phyloP scores from a whole-genome alignment of 2,329 filamentous ascomycete genomes.

The Ophiocordyceps australis region DNA sequence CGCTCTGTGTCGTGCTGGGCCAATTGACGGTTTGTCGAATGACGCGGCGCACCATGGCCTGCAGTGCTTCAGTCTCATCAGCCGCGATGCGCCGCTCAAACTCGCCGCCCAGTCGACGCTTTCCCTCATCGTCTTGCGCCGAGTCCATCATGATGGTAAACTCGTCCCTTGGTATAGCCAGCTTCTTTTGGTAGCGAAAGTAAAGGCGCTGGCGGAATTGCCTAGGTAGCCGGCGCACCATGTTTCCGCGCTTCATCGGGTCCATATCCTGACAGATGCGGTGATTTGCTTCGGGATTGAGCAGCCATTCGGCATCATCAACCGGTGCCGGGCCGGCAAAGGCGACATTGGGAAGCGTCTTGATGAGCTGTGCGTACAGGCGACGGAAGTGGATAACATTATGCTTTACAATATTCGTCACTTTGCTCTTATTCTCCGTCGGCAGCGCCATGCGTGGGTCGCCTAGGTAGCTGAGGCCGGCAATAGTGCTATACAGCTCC shows the following conservation, averaged over 20 bases:
- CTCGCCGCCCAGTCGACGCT: constrained; percentile 57
- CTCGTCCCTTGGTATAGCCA: constrained; percentile 64
- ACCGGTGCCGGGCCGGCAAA: constrained; percentile 41
- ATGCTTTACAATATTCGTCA: constrained; percentile 81
- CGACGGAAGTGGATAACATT: constrained; percentile 85
- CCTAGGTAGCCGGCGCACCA: constrained; percentile 81
- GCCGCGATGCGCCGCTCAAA: constrained; percentile 76
- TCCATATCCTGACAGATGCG: constrained; percentile 81
- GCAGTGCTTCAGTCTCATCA: constrained; percentile 48
- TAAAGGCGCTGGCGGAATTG: constrained; percentile 80
- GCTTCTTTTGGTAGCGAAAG: constrained; percentile 87
- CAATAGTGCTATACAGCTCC: constrained; percentile 78
- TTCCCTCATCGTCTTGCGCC: constrained; percentile 52
- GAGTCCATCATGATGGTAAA: constrained; percentile 67
- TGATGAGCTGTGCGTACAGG: constrained; percentile 77
- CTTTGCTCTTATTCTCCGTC: constrained; percentile 82
- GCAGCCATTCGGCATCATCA: constrained; percentile 19
- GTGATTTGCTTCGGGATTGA: constrained; percentile 37
- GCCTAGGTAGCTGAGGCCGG: constrained; percentile 82
- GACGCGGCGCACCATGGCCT: constrained; percentile 50
- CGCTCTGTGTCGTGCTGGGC: constrained; percentile 75
- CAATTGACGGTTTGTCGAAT: constrained; percentile 82
- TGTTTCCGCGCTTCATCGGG: constrained; percentile 76
- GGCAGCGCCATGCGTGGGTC: constrained; percentile 90
- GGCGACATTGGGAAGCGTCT: constrained; percentile 72